phyloP scores from a whole-genome alignment of 805 yeast genomes.

The Osmozyma mogii region DNA sequence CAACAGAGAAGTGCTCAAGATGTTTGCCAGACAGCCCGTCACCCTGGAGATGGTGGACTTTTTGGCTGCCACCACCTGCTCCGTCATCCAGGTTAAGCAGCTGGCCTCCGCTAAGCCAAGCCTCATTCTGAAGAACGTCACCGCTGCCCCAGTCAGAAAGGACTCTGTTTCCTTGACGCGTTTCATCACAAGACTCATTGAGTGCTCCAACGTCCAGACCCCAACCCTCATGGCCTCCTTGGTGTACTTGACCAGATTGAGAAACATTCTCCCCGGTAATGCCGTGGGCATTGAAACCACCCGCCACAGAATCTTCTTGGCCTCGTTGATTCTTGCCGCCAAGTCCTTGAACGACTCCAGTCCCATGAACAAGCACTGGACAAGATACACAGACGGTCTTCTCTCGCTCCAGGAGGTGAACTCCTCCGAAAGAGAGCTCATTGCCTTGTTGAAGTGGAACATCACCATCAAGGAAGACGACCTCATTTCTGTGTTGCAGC shows the following conservation, averaged over 20 bases:
- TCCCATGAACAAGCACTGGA: slow-evolving; percentile 96
- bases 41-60: slow-evolving; percentile 49
- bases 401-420: slow-evolving; percentile 73
- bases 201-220: slow-evolving; percentile 85
- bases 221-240: slow-evolving; percentile 91
- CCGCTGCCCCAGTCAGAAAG: slow-evolving; percentile 13
- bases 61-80: slow-evolving; percentile 49
- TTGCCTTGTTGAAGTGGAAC: slow-evolving; percentile 80
- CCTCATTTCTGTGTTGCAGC: slow-evolving; percentile 58
- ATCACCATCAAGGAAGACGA: slow-evolving; percentile 65
- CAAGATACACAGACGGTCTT: slow-evolving; percentile 82
- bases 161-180: slow-evolving; percentile 31
- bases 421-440: slow-evolving; percentile 83
- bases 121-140: slow-evolving; percentile 31
- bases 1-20: slow-evolving; percentile 39
- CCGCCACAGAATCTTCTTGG: slow-evolving; percentile 85
- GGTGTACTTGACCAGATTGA: slow-evolving; percentile 72
- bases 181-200: slow-evolving; percentile 68
- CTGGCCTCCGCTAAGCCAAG: slow-evolving; percentile 9
- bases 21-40: slow-evolving; percentile 50
- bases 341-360: slow-evolving; percentile 88
- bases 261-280: slow-evolving; percentile 72
- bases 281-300: slow-evolving; percentile 92
- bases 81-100: slow-evolving; percentile 43
- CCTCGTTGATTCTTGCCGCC: slow-evolving; percentile 85